phyloP scores from a whole-genome alignment of 805 yeast species.

The Yarrowia hollandica region DNA sequence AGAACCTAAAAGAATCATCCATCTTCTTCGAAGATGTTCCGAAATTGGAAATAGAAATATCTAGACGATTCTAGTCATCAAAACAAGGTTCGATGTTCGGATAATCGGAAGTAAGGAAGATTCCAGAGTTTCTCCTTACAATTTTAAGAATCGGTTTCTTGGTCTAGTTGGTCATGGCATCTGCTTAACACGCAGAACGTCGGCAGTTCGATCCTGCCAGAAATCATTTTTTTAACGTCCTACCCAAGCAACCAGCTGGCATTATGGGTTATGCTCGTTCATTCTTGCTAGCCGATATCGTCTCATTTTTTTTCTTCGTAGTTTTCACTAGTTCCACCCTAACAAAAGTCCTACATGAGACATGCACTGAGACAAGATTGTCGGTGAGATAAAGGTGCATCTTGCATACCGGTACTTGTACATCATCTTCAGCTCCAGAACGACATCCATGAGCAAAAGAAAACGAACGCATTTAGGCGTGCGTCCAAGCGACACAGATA shows the following conservation, averaged over 20 bases:
- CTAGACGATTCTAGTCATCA: too few species aligned
- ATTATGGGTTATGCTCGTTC: too few species aligned
- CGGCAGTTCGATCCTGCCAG: conserved; percentile 99
- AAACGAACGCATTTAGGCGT: not conserved
- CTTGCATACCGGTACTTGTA: not conserved
- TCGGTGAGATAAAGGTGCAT: not conserved
- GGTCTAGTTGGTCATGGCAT: conserved; percentile 99
- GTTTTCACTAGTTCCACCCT: too few species aligned
- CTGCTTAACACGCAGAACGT: conserved; percentile 99
- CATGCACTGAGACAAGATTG: not conserved
- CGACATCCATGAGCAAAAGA: not conserved
- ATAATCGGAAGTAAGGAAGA: too few species aligned
- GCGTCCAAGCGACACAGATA: conserved; percentile 1
- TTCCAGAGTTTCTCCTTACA: too few species aligned
- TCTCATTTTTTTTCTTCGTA: too few species aligned
- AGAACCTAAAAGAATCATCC: too few species aligned
- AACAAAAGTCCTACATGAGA: not conserved
- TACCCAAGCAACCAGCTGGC: too few species aligned
- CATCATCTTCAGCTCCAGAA: not conserved
- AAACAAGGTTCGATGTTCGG: too few species aligned
- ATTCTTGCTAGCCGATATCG: too few species aligned
- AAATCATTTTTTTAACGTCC: conserved; percentile 27
- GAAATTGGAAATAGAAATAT: too few species aligned
- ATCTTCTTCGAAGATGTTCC: too few species aligned
- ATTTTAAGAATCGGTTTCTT: conserved; percentile 41